These are phyloP conservation scores for Lepidium aucheri DNA, from an alignment of 345 rosid species.

Conservation along the genomic window DNA sequence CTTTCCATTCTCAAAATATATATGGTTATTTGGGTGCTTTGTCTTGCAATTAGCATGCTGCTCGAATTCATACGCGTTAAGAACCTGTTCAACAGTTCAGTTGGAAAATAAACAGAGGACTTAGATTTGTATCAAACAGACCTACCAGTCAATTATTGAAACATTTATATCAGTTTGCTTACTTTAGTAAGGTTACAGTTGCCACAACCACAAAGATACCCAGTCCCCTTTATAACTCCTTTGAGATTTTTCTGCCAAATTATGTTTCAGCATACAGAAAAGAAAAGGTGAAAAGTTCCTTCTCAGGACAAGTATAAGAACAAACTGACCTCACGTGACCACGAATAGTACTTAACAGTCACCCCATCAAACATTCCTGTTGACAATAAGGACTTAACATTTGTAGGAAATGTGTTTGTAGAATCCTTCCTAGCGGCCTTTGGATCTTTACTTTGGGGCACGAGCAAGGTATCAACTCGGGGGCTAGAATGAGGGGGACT, in stretches of 20 bases:
- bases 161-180: constrained; percentile 16
- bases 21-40: constrained; percentile 92
- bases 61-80: constrained; percentile 88
- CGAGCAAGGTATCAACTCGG: constrained; percentile 36
- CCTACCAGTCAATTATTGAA: constrained; percentile 2
- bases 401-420: constrained; percentile 85
- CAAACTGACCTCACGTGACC: constrained; percentile 64
- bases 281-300: not conserved
- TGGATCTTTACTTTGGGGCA: constrained; percentile 40
- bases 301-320: constrained; percentile 1
- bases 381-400: constrained; percentile 71
- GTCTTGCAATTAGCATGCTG: constrained; percentile 88
- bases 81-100: constrained; percentile 44
- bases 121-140: not conserved
- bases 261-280: constrained; percentile 20
- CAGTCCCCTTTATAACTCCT: constrained; percentile 72
- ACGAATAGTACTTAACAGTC: constrained; percentile 67
- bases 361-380: constrained; percentile 72
- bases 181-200: constrained; percentile 68
- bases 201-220: constrained; percentile 82
- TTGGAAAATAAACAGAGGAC: not conserved
- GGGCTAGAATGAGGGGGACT: constrained; percentile 22
- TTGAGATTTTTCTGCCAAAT: constrained; percentile 51
- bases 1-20: constrained; percentile 90
- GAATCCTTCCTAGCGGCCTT: constrained; percentile 56